A percentile compares a stretch with the other conserved stretches of the same genome.
Evolutionary conservation across 2,329 filamentous ascomycete genomes (phyloP).

Genomic region (Chrysosporium keratinophilum): DNA sequence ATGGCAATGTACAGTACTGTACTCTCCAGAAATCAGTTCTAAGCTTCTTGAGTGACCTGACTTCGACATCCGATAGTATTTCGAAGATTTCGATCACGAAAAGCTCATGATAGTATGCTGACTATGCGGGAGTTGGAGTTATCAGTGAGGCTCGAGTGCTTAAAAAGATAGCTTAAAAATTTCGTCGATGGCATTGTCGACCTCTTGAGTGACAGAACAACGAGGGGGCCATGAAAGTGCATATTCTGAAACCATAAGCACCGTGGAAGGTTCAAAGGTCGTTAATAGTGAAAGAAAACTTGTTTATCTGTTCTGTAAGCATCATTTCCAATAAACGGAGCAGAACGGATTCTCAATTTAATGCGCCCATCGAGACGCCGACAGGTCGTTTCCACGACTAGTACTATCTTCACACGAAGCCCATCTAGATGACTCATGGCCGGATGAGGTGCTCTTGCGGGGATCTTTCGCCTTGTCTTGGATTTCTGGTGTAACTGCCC

Average conservation of each 20-base stretch:
- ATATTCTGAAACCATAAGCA: no score
- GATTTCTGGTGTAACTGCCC: neutral
- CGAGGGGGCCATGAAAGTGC: no score
- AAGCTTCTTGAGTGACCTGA: neutral
- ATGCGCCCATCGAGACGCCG: conserved; percentile 9
- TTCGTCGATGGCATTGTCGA: no score
- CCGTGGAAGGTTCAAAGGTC: neutral
- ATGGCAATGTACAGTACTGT: neutral
- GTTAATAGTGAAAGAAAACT: neutral
- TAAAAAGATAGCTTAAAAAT: no score
- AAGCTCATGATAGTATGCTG: no score
- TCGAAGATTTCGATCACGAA: no score
- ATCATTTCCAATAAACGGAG: conserved; percentile 13
- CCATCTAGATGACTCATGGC: neutral
- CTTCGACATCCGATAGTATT: no score
- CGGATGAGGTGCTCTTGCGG: neutral
- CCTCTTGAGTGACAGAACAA: no score
- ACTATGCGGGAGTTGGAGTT: no score
- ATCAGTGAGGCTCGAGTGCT: no score
- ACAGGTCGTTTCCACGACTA: conserved; percentile 1
- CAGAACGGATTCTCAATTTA: conserved; percentile 9
- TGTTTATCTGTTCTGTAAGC: neutral
- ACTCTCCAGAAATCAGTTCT: neutral
- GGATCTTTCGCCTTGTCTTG: neutral
- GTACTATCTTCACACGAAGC: neutral